Evolutionary conservation across 2,329 filamentous ascomycete genomes (phyloP).

Genomic region (Clarireedia hainanense): DNA sequence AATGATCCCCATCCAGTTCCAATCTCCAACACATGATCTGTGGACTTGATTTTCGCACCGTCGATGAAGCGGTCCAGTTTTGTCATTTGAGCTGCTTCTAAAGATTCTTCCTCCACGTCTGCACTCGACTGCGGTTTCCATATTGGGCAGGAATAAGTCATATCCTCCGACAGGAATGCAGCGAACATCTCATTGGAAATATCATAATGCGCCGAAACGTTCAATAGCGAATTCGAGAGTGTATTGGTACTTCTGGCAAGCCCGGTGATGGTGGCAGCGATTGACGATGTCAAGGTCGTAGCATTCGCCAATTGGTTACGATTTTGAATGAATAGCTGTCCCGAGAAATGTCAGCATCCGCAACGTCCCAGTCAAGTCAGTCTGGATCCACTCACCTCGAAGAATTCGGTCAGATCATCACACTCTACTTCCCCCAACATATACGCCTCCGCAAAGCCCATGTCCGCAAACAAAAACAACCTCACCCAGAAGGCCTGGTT

Average conservation of each 20-base stretch:
- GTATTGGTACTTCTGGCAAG: conserved; percentile 52
- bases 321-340: conserved; percentile 63
- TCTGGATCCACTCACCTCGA: conserved; percentile 39
- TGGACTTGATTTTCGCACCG: conserved; percentile 52
- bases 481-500: conserved; percentile 65
- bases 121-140: conserved; percentile 44
- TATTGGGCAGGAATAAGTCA: conserved; percentile 69
- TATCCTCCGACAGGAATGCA: conserved; percentile 64
- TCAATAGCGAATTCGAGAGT: conserved; percentile 50
- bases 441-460: conserved; percentile 61
- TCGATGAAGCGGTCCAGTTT: conserved; percentile 61
- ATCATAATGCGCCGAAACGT: conserved; percentile 67
- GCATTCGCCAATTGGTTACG: conserved; percentile 56
- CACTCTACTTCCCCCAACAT: conserved; percentile 67
- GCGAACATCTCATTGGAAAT: conserved; percentile 72
- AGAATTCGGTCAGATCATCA: conserved; percentile 58
- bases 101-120: conserved; percentile 41
- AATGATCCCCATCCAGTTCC: conserved; percentile 71
- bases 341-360: conserved; percentile 11
- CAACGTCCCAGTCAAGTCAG: too few relatives aligned
- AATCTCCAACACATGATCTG: conserved; percentile 66
- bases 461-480: conserved; percentile 61
- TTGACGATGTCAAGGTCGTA: conserved; percentile 50
- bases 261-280: conserved; percentile 50
- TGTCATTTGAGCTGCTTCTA: conserved; percentile 59